phyloP scores from a whole-genome alignment of 805 yeast genomes.

The Pichia paraexigua region DNA sequence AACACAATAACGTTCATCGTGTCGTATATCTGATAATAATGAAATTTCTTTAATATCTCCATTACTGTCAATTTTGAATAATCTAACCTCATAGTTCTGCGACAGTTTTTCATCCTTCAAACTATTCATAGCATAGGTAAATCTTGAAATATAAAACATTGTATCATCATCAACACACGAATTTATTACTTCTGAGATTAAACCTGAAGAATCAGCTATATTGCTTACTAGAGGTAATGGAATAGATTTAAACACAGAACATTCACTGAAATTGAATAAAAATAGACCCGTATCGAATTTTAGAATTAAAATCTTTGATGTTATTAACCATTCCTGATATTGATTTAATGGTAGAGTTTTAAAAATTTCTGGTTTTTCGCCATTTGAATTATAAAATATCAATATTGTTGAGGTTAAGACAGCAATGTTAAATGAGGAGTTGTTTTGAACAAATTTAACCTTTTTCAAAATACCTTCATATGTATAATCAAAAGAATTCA shows the following conservation, averaged over 20 bases:
- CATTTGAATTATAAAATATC: slow-evolving; percentile 13
- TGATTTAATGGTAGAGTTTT: slow-evolving; percentile 14
- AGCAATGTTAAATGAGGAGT: slow-evolving; percentile 14
- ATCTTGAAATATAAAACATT: slow-evolving; percentile 12
- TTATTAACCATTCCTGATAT: slow-evolving; percentile 17
- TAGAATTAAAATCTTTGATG: slow-evolving; percentile 16
- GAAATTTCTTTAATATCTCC: slow-evolving; percentile 17
- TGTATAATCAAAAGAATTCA: slow-evolving; percentile 11
- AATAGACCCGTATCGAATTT: slow-evolving; percentile 13
- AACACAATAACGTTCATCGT: slow-evolving; percentile 13
- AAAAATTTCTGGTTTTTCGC: not conserved
- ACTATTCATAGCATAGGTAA: not conserved
- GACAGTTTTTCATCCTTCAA: not conserved
- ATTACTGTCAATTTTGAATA: slow-evolving; percentile 15
- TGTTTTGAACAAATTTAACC: slow-evolving; percentile 15
- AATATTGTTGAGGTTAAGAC: slow-evolving; percentile 19
- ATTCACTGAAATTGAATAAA: not conserved
- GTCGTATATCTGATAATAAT: slow-evolving; percentile 4
- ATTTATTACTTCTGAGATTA: slow-evolving; percentile 8
- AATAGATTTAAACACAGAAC: slow-evolving; percentile 15
- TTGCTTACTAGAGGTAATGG: slow-evolving; percentile 6
- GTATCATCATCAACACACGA: slow-evolving; percentile 16
- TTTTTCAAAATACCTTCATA: slow-evolving; percentile 13
- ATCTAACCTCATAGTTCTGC: slow-evolving; percentile 1
- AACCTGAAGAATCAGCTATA: not conserved